Evolutionary conservation across 2,329 filamentous ascomycete species (phyloP).

Genomic region (Sclerotinia spermophila): DNA sequence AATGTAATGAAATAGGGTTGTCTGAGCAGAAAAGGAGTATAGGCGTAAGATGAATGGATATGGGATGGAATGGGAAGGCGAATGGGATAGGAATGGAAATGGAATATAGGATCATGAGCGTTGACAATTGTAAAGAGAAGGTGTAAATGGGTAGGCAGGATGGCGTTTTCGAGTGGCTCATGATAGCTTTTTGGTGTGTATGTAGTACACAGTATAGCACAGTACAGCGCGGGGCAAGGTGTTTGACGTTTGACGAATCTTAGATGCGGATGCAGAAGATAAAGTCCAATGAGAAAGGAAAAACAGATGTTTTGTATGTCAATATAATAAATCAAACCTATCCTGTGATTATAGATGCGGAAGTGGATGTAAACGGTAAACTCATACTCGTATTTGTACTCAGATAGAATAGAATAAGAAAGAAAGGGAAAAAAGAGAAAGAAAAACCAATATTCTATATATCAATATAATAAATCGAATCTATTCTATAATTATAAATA

Average conservation of each 20-base stretch:
- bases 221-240: background rate
- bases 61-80: background rate
- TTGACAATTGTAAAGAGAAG: background rate
- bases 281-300: too few species aligned
- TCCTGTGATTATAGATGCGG: too few species aligned
- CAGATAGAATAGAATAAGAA: background rate
- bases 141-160: background rate
- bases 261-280: background rate
- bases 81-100: background rate
- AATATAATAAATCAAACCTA: too few species aligned
- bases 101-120: background rate
- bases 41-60: background rate
- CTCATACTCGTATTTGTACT: background rate
- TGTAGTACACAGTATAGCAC: background rate
- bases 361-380: too few species aligned
- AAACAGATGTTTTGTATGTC: too few species aligned
- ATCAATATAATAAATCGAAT: too few species aligned
- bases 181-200: background rate
- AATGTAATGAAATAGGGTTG: background rate
- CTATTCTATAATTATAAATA: too few species aligned
- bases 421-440: background rate
- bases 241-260: background rate
- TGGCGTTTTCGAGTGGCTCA: background rate
- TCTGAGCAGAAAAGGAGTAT: too few species aligned
- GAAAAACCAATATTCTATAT: too few species aligned